Percentiles rank a stretch among this genome's conserved stretches.
Conservation (phyloP, 306 rosid species). For the Vicia villosa region DNA sequence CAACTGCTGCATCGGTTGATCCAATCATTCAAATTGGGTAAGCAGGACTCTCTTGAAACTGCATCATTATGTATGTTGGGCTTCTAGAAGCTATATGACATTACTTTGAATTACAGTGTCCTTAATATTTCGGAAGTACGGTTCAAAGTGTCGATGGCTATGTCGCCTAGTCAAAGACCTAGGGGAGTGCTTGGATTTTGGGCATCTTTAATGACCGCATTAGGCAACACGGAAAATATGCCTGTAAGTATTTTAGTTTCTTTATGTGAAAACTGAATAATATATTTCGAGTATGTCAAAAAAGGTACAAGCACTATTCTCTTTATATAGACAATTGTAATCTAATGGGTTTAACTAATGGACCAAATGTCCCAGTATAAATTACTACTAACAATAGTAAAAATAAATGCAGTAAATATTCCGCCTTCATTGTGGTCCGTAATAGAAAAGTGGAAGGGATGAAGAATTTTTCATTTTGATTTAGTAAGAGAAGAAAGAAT, state of each 20-base stretch:
- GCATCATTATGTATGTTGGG: conserved; percentile 27
- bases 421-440: too few relatives aligned
- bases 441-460: too few relatives aligned
- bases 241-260: conserved; percentile 63
- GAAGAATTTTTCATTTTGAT: too few relatives aligned
- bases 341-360: too few relatives aligned
- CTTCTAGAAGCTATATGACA: conserved; percentile 36
- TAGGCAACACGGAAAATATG: conserved; percentile 97
- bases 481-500: too few relatives aligned
- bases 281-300: too few relatives aligned
- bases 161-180: conserved; percentile 95
- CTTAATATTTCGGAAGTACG: conserved; percentile 87
- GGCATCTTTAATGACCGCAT: conserved; percentile 99
- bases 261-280: neutral
- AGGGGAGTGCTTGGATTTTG: conserved; percentile 97
- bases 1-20: conserved; percentile 92
- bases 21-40: conserved; percentile 90
- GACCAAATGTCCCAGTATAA: too few relatives aligned
- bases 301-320: too few relatives aligned
- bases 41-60: conserved; percentile 40
- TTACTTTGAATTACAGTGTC: conserved; percentile 63
- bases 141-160: conserved; percentile 84
- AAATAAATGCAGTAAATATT: too few relatives aligned
- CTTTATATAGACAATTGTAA: too few relatives aligned
- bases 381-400: too few relatives aligned